These are phyloP conservation scores for Aspergillus piperis DNA, from an alignment of 2,329 filamentous ascomycete species.

Conservation along the genomic window DNA sequence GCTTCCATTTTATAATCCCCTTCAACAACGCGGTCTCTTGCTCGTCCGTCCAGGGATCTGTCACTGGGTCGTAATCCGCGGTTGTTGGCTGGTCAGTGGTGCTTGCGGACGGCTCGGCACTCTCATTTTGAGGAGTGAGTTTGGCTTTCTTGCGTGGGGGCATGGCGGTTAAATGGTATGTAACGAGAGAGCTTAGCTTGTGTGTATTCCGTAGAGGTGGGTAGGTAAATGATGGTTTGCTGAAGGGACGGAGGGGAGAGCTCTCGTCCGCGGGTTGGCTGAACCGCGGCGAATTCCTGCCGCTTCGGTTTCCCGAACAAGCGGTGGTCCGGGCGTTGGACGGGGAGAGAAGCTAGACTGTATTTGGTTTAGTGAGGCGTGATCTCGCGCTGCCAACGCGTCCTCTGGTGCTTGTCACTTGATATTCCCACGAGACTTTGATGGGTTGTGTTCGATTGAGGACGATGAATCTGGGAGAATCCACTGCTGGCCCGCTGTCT, in stretches of 20 bases:
- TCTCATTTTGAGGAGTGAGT: constrained; percentile 33
- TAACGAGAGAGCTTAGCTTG: not conserved
- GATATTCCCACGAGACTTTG: constrained; percentile 10
- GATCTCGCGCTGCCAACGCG: constrained; percentile 27
- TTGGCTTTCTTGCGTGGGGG: constrained; percentile 65
- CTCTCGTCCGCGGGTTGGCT: not conserved
- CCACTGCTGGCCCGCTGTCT: constrained; percentile 35
- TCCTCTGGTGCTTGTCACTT: constrained; percentile 11
- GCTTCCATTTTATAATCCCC: constrained; percentile 90
- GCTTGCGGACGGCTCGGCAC: constrained; percentile 29
- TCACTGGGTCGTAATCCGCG: constrained; percentile 52
- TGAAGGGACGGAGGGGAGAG: not conserved
- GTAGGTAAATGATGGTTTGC: not conserved
- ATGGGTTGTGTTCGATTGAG: not conserved
- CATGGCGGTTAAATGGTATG: constrained; percentile 27
- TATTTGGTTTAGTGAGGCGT: constrained; percentile 21
- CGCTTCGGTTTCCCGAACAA: constrained; percentile 28
- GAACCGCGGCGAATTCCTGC: not conserved
- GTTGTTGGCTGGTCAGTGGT: constrained; percentile 36
- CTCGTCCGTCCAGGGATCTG: constrained; percentile 90
- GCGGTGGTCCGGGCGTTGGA: constrained; percentile 30
- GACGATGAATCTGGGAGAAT: constrained; percentile 31
- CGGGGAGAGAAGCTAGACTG: constrained; percentile 15
- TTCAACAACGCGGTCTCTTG: constrained; percentile 93
- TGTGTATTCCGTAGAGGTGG: not conserved